Conservation (phyloP, 2,329 filamentous ascomycete species). For the Fusarium sambucinum region DNA sequence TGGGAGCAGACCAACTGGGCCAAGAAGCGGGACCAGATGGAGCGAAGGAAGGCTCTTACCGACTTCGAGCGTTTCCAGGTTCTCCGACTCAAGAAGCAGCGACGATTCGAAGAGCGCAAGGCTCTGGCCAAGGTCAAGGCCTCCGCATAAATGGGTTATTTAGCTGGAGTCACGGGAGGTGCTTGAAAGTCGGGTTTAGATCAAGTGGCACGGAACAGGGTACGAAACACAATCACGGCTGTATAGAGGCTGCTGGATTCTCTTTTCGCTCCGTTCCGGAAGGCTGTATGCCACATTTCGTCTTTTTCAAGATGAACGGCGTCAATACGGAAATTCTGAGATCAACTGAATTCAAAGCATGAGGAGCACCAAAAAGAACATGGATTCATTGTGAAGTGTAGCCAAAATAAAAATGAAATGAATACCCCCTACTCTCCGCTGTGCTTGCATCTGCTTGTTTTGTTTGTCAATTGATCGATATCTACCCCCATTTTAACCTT, state of each 20-base stretch:
- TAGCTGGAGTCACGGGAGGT: conserved; percentile 51
- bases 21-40: conserved; percentile 88
- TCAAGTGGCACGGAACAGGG: conserved; percentile 53
- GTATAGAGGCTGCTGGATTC: conserved; percentile 69
- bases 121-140: conserved; percentile 92
- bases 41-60: conserved; percentile 89
- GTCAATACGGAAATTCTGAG: conserved; percentile 73
- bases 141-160: conserved; percentile 72
- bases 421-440: conserved; percentile 44
- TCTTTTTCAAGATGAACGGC: conserved; percentile 71
- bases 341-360: conserved; percentile 58
- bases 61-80: conserved; percentile 99
- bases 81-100: conserved; percentile 99
- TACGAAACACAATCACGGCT: conserved; percentile 53
- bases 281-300: conserved; percentile 74
- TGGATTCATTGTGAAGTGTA: conserved; percentile 52
- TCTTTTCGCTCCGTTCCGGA: conserved; percentile 68
- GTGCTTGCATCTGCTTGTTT: conserved; percentile 3
- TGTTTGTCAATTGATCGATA: background rate
- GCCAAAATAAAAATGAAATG: conserved; percentile 49
- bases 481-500: conserved; percentile 18
- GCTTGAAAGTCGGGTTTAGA: conserved; percentile 55
- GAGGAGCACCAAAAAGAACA: conserved; percentile 46
- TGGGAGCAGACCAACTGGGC: conserved; percentile 93
- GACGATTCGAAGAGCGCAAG: conserved; percentile 98